A percentile compares a stretch with the other conserved stretches of the same genome.
These are phyloP conservation scores for Candida sithepensis DNA, from an alignment of 805 yeast genomes.

Conservation along the genomic window DNA sequence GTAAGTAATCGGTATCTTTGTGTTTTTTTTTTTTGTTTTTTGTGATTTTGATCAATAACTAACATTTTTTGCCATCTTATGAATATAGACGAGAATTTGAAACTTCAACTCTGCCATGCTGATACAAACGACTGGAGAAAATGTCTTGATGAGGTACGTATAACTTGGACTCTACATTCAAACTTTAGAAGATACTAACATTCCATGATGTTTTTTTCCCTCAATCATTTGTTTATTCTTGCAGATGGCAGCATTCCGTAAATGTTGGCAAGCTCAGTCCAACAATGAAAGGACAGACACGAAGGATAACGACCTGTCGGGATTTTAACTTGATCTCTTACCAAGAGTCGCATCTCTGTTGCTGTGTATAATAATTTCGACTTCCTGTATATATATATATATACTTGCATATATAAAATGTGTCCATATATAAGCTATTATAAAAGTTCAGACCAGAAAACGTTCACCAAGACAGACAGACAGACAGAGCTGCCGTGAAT, in stretches of 20 bases:
- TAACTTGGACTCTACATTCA: not conserved
- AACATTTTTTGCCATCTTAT: not conserved
- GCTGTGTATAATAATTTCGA: too few species aligned
- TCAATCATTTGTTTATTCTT: not conserved
- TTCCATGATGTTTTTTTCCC: too few species aligned
- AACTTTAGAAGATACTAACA: not conserved
- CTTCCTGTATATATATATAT: too few species aligned
- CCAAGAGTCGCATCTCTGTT: not conserved
- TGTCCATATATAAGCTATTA: too few species aligned
- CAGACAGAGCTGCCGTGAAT: too few species aligned
- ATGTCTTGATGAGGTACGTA: constrained; percentile 59
- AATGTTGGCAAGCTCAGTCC: constrained; percentile 39
- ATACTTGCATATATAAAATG: too few species aligned
- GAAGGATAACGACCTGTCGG: constrained; percentile 30
- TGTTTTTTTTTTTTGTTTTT: not conserved
- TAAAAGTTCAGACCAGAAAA: too few species aligned
- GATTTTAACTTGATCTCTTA: constrained; percentile 13
- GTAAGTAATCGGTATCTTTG: constrained; percentile 29
- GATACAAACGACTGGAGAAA: constrained; percentile 80
- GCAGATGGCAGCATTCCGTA: constrained; percentile 39
- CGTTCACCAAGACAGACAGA: too few species aligned
- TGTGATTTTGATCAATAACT: not conserved
- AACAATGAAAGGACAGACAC: constrained; percentile 38
- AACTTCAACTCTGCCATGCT: constrained; percentile 72
- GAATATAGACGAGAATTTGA: constrained; percentile 55